These are phyloP conservation scores for Sporobolomyces phaffii DNA, from an alignment of 768 basidiomycete species.

Conservation along the genomic window DNA sequence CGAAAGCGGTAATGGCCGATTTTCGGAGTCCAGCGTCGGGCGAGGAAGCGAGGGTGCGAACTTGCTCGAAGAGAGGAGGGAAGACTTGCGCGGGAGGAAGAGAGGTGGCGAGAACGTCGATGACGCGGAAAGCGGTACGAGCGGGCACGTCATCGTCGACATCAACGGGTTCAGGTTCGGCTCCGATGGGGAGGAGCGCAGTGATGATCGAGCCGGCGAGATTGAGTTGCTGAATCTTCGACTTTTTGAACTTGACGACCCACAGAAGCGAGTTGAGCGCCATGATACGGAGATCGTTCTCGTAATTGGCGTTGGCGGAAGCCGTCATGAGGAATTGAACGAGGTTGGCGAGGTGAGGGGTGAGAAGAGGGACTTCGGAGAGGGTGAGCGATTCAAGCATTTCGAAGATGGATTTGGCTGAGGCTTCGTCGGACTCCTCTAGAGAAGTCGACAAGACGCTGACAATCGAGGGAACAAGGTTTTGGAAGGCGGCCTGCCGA, in stretches of 20 bases:
- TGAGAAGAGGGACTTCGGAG: slow-evolving; percentile 87
- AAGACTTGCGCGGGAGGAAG: slow-evolving; percentile 94
- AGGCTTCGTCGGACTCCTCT: slow-evolving; percentile 68
- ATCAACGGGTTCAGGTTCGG: slow-evolving; percentile 89
- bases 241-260: slow-evolving; percentile 98
- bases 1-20: slow-evolving; percentile 88
- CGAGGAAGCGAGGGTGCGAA: slow-evolving; percentile 77
- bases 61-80: slow-evolving; percentile 75
- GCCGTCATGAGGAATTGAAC: slow-evolving; percentile 79
- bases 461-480: slow-evolving; percentile 78
- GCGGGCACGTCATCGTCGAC: slow-evolving; percentile 61
- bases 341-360: slow-evolving; percentile 78
- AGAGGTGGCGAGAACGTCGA: slow-evolving; percentile 84
- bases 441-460: slow-evolving; percentile 78
- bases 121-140: slow-evolving; percentile 85
- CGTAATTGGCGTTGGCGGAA: slow-evolving; percentile 69
- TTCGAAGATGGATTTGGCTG: slow-evolving; percentile 84
- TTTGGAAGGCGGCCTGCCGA: slow-evolving; percentile 74
- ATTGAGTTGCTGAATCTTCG: slow-evolving; percentile 78
- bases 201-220: slow-evolving; percentile 80
- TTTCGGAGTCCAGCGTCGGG: slow-evolving; percentile 72
- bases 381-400: slow-evolving; percentile 93
- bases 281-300: slow-evolving; percentile 75
- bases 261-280: slow-evolving; percentile 89
- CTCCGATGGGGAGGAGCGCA: slow-evolving; percentile 86